Percentiles rank a stretch among this genome's conserved stretches.
Evolutionary conservation across 768 basidiomycete species (phyloP).

Genomic region (Auricularia heimuer): DNA sequence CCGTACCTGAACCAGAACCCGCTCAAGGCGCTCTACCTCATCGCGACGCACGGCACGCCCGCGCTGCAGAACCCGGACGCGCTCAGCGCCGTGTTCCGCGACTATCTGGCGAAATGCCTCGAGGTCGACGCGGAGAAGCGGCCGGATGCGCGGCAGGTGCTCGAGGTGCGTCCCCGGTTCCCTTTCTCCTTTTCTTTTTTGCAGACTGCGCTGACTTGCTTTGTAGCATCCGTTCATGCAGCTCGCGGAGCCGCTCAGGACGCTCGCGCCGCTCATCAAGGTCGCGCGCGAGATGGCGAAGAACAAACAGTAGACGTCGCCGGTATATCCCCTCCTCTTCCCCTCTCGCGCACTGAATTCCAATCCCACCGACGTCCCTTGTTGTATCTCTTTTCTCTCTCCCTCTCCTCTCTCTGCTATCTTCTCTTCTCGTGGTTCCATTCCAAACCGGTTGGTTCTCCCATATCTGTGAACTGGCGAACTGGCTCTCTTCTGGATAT

Average conservation of each 20-base stretch:
- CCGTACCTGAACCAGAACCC: slow-evolving; percentile 96
- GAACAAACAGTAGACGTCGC: slow-evolving; percentile 10
- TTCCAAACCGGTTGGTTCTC: no score
- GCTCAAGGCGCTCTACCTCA: slow-evolving; percentile 91
- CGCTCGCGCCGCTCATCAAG: slow-evolving; percentile 83
- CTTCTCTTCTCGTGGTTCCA: no score
- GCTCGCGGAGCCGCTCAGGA: slow-evolving; percentile 75
- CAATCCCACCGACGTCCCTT: no score
- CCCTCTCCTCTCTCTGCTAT: no score
- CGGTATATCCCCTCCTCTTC: no score
- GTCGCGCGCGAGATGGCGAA: slow-evolving; percentile 82
- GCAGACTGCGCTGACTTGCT: background rate
- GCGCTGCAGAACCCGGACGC: slow-evolving; percentile 86
- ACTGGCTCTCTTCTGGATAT: no score
- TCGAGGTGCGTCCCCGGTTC: slow-evolving; percentile 44
- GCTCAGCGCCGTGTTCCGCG: slow-evolving; percentile 68
- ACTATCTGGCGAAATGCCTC: slow-evolving; percentile 79
- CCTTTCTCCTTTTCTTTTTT: background rate
- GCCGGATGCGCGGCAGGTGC: slow-evolving; percentile 71
- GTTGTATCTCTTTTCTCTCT: no score
- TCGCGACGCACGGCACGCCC: slow-evolving; percentile 96
- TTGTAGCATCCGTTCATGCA: slow-evolving; percentile 79
- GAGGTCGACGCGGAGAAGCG: slow-evolving; percentile 95
- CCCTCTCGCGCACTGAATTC: no score
- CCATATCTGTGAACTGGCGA: no score